These are phyloP conservation scores for Beauveria australis DNA, from an alignment of 2,329 filamentous ascomycete genomes.

Conservation along the genomic window DNA sequence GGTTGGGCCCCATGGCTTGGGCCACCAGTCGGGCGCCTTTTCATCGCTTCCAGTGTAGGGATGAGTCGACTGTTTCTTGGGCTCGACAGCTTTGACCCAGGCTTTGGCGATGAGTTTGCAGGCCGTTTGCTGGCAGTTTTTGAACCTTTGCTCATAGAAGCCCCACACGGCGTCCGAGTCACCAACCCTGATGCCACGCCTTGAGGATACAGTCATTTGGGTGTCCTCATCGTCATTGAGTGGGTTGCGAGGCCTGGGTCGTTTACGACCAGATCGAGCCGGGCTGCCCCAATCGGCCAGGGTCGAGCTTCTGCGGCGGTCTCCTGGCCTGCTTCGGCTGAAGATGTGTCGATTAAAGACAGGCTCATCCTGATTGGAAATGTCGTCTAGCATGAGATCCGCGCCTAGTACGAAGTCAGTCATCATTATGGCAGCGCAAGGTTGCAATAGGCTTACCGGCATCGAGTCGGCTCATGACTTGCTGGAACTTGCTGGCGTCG, in stretches of 20 bases:
- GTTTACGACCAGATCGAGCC: slow-evolving; percentile 22
- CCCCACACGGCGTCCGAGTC: slow-evolving; percentile 46
- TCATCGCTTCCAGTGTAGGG: slow-evolving; percentile 61
- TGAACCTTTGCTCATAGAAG: slow-evolving; percentile 55
- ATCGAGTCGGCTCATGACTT: slow-evolving; percentile 30
- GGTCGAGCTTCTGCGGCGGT: slow-evolving; percentile 24
- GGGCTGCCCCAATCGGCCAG: slow-evolving; percentile 26
- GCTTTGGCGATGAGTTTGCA: slow-evolving; percentile 67
- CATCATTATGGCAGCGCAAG: not conserved
- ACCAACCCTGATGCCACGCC: slow-evolving; percentile 42
- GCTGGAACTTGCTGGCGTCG: slow-evolving; percentile 32
- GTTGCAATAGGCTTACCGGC: slow-evolving; percentile 21
- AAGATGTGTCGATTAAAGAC: slow-evolving; percentile 19
- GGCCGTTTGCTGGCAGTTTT: slow-evolving; percentile 59
- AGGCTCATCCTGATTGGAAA: slow-evolving; percentile 20
- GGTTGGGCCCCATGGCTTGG: slow-evolving; percentile 42
- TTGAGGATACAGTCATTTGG: slow-evolving; percentile 30
- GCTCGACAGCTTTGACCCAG: slow-evolving; percentile 68
- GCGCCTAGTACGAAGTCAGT: slow-evolving; percentile 19
- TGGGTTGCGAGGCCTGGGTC: slow-evolving; percentile 27
- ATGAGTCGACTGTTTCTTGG: slow-evolving; percentile 68
- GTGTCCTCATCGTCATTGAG: slow-evolving; percentile 33
- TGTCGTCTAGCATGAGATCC: slow-evolving; percentile 26
- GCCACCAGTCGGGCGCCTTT: slow-evolving; percentile 61
- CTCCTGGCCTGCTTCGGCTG: slow-evolving; percentile 19